These are phyloP conservation scores for Silene conica DNA, from an alignment of 148 eudicot species.

Conservation along the genomic window DNA sequence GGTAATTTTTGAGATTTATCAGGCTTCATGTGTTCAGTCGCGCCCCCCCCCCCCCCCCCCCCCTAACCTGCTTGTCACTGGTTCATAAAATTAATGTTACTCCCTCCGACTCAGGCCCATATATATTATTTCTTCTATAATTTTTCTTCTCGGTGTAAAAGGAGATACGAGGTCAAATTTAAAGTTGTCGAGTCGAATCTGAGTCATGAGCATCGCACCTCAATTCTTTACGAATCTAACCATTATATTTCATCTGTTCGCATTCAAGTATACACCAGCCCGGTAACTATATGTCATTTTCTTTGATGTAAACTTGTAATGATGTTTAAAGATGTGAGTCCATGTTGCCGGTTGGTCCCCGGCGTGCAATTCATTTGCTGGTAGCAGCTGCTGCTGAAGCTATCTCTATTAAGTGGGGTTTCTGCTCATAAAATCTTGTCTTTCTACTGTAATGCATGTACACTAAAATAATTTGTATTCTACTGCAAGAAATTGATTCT, in stretches of 20 bases:
- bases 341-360: slow-evolving; percentile 1
- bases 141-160: neutral
- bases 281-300: neutral
- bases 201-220: neutral
- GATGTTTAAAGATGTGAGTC: neutral
- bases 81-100: neutral
- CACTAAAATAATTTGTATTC: too few species aligned
- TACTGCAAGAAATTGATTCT: too few species aligned
- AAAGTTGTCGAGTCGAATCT: neutral
- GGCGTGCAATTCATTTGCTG: neutral
- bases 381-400: too few species aligned
- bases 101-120: neutral
- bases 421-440: neutral
- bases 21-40: too few species aligned
- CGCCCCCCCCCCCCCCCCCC: too few species aligned
- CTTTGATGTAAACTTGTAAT: neutral
- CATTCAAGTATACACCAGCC: neutral
- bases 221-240: neutral
- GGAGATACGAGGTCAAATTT: neutral
- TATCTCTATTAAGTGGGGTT: neutral
- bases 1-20: neutral
- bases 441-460: neutral
- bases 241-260: neutral
- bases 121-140: too few species aligned
- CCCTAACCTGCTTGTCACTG: too few species aligned